These are phyloP conservation scores for Starmerella bombicola DNA, from an alignment of 805 yeast species.

Conservation along the genomic window DNA sequence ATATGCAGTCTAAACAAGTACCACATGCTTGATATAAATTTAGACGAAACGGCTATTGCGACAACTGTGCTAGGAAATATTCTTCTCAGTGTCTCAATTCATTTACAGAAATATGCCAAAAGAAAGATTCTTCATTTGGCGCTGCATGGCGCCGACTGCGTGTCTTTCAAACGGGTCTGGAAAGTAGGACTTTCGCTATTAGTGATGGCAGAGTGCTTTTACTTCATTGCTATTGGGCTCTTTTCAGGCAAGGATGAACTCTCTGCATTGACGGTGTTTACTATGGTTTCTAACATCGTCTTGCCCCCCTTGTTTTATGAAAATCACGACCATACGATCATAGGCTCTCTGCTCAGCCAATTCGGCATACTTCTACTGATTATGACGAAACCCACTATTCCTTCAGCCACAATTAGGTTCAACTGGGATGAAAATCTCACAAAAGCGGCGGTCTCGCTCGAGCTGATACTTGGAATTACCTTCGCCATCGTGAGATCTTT, in stretches of 20 bases:
- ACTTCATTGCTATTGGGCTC: constrained; percentile 39
- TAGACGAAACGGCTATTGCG: constrained; percentile 10
- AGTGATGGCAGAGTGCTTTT: constrained; percentile 37
- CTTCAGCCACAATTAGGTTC: neutral
- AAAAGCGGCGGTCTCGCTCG: neutral
- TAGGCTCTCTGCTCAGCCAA: constrained; percentile 34
- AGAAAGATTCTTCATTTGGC: constrained; percentile 24
- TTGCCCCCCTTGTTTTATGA: constrained; percentile 39
- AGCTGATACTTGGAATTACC: constrained; percentile 1
- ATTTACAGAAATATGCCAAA: constrained; percentile 34
- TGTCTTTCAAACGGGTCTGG: constrained; percentile 27
- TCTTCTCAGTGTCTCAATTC: constrained; percentile 31
- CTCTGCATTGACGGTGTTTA: constrained; percentile 40
- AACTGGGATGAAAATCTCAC: neutral
- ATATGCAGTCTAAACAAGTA: neutral
- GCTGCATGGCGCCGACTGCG: constrained; percentile 18
- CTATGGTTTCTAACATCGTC: constrained; percentile 37
- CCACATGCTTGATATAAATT: constrained; percentile 2
- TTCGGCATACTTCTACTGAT: constrained; percentile 35
- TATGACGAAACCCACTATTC: constrained; percentile 27
- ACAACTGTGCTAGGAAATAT: constrained; percentile 29
- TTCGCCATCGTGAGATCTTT: neutral
- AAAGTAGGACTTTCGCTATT: constrained; percentile 35
- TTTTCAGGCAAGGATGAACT: constrained; percentile 36
- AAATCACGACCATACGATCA: constrained; percentile 30